Evolutionary conservation across 2,329 filamentous ascomycete genomes (phyloP), one percentile per base, ranked within the genome.

Genomic region (Apiospora phragmitis): DNA sequence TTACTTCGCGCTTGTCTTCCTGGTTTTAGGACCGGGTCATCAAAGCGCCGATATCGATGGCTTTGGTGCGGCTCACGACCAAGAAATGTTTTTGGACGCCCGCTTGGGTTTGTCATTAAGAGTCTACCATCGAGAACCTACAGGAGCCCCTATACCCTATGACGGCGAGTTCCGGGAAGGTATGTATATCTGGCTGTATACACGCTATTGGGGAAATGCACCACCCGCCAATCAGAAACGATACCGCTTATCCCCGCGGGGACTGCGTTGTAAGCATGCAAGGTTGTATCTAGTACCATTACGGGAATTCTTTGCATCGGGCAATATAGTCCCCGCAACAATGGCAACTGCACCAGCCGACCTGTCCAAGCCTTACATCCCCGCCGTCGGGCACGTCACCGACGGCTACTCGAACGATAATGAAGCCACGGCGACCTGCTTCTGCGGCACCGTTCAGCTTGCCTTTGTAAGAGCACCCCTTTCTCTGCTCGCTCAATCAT

Each of bases 401-500:
- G 83, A 87, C 70, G 83, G 85, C 65, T 85, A 81, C 79, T 85
- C 83, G 0, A 86, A 70, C 0, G 81, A 84, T 2, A 77, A 80
- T 16, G 80, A 83, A 74, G 87, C 87, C 4, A 89, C 88, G 7
- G 87, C 88, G 0, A 89, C 88, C 0, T 91, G 88, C 75, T 88
- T 85, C 75, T 90, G 88, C 72, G 88, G 88, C 26, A 79, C 84
- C 11, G 85, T 90, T 0, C 87, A 90, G 71, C 77, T 90, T 1
- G 75, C 81, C 62, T 85, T 90, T 69, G 86, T 88, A 78, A 79
- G 83, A 16, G 7, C 6, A 12, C 16, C 24, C 18, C 12, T 24
- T 51, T 16, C 47, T 26, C 47, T 35, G 1, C 12, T 21, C 14
- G 14, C 12, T 9, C 16, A 21, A 35, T 3, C 26, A 35, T 21